phyloP scores from a whole-genome alignment of 805 yeast species.

The Candida ortonii region DNA sequence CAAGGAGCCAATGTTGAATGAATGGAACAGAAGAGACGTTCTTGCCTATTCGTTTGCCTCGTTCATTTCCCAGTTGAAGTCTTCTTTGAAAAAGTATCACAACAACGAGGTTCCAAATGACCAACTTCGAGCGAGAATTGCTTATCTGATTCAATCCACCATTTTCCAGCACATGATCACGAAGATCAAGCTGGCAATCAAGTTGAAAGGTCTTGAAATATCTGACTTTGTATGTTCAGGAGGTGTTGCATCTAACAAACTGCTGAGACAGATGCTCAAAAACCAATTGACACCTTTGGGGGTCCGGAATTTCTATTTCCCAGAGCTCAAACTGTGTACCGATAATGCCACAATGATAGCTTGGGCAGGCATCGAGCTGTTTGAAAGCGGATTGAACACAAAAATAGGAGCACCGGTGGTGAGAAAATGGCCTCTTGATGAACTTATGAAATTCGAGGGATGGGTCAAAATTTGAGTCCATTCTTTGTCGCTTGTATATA shows the following conservation, averaged over 20 bases:
- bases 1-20: slow-evolving; percentile 52
- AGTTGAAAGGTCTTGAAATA: slow-evolving; percentile 40
- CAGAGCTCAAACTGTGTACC: slow-evolving; percentile 72
- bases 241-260: slow-evolving; percentile 83
- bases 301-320: slow-evolving; percentile 52
- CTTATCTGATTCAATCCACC: slow-evolving; percentile 57
- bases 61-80: slow-evolving; percentile 39
- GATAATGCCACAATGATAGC: slow-evolving; percentile 98
- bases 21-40: slow-evolving; percentile 42
- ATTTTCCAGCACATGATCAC: slow-evolving; percentile 71
- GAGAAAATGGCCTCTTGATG: slow-evolving; percentile 78
- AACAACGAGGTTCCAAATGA: slow-evolving; percentile 19
- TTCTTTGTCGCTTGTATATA: slow-evolving; percentile 6
- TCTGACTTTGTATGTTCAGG: slow-evolving; percentile 76
- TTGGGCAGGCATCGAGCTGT: slow-evolving; percentile 91
- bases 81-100: slow-evolving; percentile 27
- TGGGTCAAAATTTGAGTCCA: slow-evolving; percentile 36
- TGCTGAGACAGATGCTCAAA: slow-evolving; percentile 48
- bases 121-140: slow-evolving; percentile 42
- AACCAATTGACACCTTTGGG: slow-evolving; percentile 34
- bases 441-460: slow-evolving; percentile 47
- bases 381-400: slow-evolving; percentile 53
- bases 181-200: slow-evolving; percentile 53
- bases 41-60: slow-evolving; percentile 75
- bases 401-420: slow-evolving; percentile 58